phyloP scores from a whole-genome alignment of 768 basidiomycete genomes.

The Boletus insuetus region DNA sequence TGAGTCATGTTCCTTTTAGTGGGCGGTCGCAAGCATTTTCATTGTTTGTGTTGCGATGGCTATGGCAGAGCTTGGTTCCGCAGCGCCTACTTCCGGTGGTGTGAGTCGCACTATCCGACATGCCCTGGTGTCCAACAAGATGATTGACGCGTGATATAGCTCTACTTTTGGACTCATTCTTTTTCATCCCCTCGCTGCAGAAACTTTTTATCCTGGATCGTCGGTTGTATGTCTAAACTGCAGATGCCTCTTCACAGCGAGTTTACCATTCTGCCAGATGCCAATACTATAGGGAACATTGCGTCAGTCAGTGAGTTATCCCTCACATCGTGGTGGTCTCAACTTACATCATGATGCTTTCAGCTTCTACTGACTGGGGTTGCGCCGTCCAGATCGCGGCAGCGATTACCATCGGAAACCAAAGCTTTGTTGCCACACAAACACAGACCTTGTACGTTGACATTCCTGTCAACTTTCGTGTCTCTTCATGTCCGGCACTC shows the following conservation, averaged over 20 bases:
- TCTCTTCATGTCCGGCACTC: too few species aligned
- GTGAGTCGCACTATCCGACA: slow-evolving; percentile 17
- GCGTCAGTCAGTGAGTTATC: slow-evolving; percentile 32
- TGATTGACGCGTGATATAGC: slow-evolving; percentile 31
- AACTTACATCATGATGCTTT: slow-evolving; percentile 3
- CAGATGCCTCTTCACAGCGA: neutral
- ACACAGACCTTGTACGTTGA: slow-evolving; percentile 43
- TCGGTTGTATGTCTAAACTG: slow-evolving; percentile 50
- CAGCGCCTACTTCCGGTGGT: slow-evolving; percentile 42
- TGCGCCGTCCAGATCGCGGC: slow-evolving; percentile 65
- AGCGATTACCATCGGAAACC: slow-evolving; percentile 52
- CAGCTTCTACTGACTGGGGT: slow-evolving; percentile 65
- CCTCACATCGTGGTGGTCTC: neutral
- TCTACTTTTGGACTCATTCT: slow-evolving; percentile 69
- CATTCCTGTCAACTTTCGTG: neutral
- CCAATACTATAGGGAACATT: slow-evolving; percentile 56
- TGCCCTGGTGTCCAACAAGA: too few species aligned
- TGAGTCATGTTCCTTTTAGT: slow-evolving; percentile 20
- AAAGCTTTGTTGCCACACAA: slow-evolving; percentile 38
- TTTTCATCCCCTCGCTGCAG: slow-evolving; percentile 55
- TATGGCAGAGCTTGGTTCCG: slow-evolving; percentile 42
- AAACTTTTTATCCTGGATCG: slow-evolving; percentile 66
- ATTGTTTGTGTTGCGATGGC: slow-evolving; percentile 38
- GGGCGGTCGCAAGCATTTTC: slow-evolving; percentile 39
- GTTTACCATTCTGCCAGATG: slow-evolving; percentile 27